Conservation (phyloP, 352 stramenopile genomes). For the Globisporangium iwayamae region DNA sequence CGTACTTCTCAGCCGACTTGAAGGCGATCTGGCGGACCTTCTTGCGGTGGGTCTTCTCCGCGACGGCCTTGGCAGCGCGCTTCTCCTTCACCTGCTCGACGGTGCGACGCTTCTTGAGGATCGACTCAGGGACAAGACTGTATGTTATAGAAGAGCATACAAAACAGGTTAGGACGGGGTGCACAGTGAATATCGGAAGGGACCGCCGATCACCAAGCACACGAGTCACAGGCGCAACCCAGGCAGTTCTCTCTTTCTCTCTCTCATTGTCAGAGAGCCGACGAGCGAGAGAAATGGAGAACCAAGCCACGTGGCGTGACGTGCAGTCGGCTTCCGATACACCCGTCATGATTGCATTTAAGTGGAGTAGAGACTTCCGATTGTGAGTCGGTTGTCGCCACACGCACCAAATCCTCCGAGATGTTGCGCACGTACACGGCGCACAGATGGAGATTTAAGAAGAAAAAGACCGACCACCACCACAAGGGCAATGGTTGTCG, state of each 20-base stretch:
- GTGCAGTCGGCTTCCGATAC: constrained; percentile 34
- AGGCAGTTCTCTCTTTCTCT: constrained; percentile 5
- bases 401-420: constrained; percentile 84
- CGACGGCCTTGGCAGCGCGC: constrained; percentile 65
- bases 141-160: constrained; percentile 18
- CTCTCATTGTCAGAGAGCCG: background rate
- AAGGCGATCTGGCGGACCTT: constrained; percentile 89
- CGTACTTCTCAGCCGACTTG: constrained; percentile 97
- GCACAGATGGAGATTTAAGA: constrained; percentile 80
- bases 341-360: constrained; percentile 87
- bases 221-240: constrained; percentile 8
- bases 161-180: constrained; percentile 70
- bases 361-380: constrained; percentile 61
- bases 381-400: constrained; percentile 26
- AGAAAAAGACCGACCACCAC: background rate
- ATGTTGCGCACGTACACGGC: constrained; percentile 37
- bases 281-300: background rate
- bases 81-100: constrained; percentile 87
- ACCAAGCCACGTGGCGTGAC: constrained; percentile 9
- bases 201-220: background rate
- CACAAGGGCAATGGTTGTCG: background rate
- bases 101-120: constrained; percentile 90
- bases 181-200: constrained; percentile 31
- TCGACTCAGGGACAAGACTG: constrained; percentile 87
- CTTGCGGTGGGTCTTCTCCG: constrained; percentile 81